Evolutionary conservation across 805 yeast genomes (phyloP), one percentile per base, ranked within the genome.

Genomic region (Ogataea naganishii): DNA sequence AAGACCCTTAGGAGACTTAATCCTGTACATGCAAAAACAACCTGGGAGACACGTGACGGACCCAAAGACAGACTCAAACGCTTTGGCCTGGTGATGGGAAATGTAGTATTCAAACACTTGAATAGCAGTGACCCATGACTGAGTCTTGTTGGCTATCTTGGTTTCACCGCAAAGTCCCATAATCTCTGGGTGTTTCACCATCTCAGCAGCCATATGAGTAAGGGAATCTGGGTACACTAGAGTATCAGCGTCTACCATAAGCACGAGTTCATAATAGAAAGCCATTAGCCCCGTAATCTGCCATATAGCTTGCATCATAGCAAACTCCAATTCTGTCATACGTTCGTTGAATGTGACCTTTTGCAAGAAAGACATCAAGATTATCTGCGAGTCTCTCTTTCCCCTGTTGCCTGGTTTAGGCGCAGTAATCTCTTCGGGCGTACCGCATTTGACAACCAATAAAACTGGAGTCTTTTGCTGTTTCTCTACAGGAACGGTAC

Each of bases 131-230:
- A 85, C 95, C 95, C 95, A 86, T 10, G 86, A 72, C 36, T 72
- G 76, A 3, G 67, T 52, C 52, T 86, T 86, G 54, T 86, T 86
- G 5, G 94, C 72, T 44, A 86, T 86, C 53, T 83, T 85, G 0
- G 96, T 86, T 51, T 86, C 96, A 29, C 96, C 96, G 65, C 96
- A 86, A 25, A 86, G 62, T 3, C 96, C 96, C 94, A 86, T 86
- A 33, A 86, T 66, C 38, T 62, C 64, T 1, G 95, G 94, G 49
- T 86, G 89, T 44, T 72, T 79, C 14, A 83, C 86, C 83, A 86
- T 76, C 45, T 81, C 83, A 1, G 94, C 95, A 39, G 71, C 66
- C 95, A 86, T 83, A 48, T 88, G 96, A 6, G 92, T 81, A 39
- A 85, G 48, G 4, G 89, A 77, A 52, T 88, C 95, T 0, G 94